Conservation (phyloP, 2,329 filamentous ascomycete genomes). For the Fusarium proliferatum region DNA sequence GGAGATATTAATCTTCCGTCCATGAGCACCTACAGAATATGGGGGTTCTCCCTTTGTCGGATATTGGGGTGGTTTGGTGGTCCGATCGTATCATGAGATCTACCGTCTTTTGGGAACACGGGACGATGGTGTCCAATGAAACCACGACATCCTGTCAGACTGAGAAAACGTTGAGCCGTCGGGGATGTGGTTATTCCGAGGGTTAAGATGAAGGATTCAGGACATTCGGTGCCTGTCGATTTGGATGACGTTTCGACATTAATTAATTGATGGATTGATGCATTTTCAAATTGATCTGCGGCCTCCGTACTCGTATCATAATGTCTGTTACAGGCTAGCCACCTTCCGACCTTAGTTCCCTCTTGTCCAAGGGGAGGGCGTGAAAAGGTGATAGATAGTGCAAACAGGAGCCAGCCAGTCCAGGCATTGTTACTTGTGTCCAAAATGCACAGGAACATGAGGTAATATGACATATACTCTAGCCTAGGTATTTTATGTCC, state of each 20-base stretch:
- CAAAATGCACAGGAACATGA: not conserved
- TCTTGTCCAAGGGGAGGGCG: not conserved
- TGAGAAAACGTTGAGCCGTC: conserved; percentile 29
- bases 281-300: not conserved
- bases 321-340: not conserved
- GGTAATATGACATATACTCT: not conserved
- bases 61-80: conserved; percentile 17
- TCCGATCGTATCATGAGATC: conserved; percentile 38
- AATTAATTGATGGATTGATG: not conserved
- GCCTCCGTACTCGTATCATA: conserved; percentile 4
- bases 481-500: not conserved
- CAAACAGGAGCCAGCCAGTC: not conserved
- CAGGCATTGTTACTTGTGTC: not conserved
- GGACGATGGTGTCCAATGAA: conserved; percentile 24
- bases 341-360: conserved; percentile 1
- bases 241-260: conserved; percentile 1
- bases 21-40: not conserved
- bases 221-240: not conserved
- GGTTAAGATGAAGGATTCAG: not conserved
- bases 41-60: conserved; percentile 12
- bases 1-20: not conserved
- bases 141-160: conserved; percentile 1
- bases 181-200: conserved; percentile 30
- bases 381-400: not conserved
- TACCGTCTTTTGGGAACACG: conserved; percentile 5